Base-by-base conservation (phyloP, 1,284 basidiomycete genomes). In the Afroboletus lepidellus region DNA sequence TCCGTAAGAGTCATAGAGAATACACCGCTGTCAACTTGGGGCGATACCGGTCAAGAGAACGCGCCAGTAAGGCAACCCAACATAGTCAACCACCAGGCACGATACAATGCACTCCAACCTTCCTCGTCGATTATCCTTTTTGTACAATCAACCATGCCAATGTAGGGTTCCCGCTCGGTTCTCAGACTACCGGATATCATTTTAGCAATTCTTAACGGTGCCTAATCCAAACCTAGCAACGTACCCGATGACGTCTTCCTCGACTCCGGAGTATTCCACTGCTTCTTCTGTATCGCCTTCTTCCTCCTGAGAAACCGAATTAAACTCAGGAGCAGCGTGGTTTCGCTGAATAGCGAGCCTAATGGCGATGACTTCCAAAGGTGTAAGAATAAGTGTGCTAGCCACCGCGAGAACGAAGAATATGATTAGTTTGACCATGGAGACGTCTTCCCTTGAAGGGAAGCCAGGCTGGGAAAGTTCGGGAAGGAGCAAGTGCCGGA, bases 181-280 rank as follows among this genome's bases (percentile, higher is more conserved):
- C 93, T 81, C 57, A 94, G 70, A 13, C 86, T 89, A 27, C 8
- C 39, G 36, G 15, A 20, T 18, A 50, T 15, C 50, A 36, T 11
- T 38, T 59, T 34, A 48, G 50, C 24, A 18, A 32, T 33, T 38
- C 25, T n/a, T 6, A 9, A 43, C 13, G 6, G 9, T n/a, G 20
- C 16, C 8, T 13, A 18, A 25, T 16, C 12, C 15, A 18, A 27
- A n/a, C 11, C 21, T 5, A 16, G 24, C 18, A 16, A 53, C 58
- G 66, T 78, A 86, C 84, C 90, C 90, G 60, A 96, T 92, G 11
- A 96, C 93, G 64, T 95, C 92, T 68, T 95, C 93, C 27, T 60
- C 85, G 15, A 77, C 74, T 6, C 88, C 90, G 27, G 84, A 80
- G 63, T 86, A 94, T 56, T 88, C 84, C 8, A 71, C 69, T 6